Percentiles rank a stretch among this genome's conserved stretches.
phyloP scores from a whole-genome alignment of 1,284 basidiomycete species.

The Ganoderma lucidum region DNA sequence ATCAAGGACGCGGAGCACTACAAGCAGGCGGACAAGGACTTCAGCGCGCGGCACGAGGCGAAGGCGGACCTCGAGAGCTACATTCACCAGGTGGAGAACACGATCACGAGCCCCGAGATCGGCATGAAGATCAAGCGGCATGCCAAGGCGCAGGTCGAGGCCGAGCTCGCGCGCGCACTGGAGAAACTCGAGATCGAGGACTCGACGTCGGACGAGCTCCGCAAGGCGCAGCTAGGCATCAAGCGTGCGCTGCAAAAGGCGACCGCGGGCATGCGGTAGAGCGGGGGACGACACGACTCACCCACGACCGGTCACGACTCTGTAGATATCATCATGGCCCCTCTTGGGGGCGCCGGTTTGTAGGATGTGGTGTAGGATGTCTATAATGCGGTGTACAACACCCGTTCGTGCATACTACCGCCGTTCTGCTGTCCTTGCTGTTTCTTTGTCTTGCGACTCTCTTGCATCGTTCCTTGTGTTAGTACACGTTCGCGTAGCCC shows the following conservation, averaged over 20 bases:
- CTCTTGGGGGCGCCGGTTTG: slow-evolving; percentile 6
- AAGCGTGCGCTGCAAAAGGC: slow-evolving; percentile 98
- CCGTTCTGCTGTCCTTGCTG: slow-evolving; percentile 20
- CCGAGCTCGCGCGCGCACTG: slow-evolving; percentile 94
- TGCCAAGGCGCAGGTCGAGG: slow-evolving; percentile 91
- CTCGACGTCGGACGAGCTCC: slow-evolving; percentile 90
- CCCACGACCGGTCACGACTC: slow-evolving; percentile 21
- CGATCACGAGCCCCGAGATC: slow-evolving; percentile 93
- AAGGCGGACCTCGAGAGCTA: slow-evolving; percentile 97
- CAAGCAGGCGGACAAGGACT: slow-evolving; percentile 97
- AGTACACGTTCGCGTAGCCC: slow-evolving; percentile 33
- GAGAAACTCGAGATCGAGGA: slow-evolving; percentile 98
- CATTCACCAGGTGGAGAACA: slow-evolving; percentile 93
- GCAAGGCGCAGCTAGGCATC: slow-evolving; percentile 91
- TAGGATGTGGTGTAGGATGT: slow-evolving; percentile 27
- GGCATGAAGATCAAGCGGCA: slow-evolving; percentile 98
- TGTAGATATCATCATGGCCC: slow-evolving; percentile 23
- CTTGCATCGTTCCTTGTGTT: slow-evolving; percentile 31
- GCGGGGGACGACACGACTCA: slow-evolving; percentile 6
- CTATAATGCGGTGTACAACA: slow-evolving; percentile 9
- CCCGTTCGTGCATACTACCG: background rate
- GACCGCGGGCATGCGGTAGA: slow-evolving; percentile 80
- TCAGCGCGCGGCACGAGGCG: slow-evolving; percentile 94
- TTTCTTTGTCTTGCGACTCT: slow-evolving; percentile 27
- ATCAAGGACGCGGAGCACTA: slow-evolving; percentile 97